Base-by-base conservation (phyloP, 1,139 yeast genomes). In the Entelexis paramagnoliae region DNA sequence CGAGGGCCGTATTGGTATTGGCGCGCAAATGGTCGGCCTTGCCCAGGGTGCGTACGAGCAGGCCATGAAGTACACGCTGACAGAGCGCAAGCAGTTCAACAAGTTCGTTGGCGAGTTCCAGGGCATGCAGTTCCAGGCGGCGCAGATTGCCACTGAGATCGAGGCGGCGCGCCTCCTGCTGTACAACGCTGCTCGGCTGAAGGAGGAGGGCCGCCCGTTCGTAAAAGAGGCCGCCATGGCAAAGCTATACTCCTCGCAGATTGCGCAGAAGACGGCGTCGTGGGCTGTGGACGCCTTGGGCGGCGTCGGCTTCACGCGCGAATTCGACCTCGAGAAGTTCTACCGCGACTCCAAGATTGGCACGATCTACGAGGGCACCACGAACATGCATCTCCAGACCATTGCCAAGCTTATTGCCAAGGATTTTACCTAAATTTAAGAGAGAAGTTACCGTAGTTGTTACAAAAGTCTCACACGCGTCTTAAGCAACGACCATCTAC, bases 241-340 rank as follows among this genome's bases (percentile, higher is more conserved):
- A 45, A 71, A 72, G 60, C 64, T 69, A 33, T 68, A 69, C 55
- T 68, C 73, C 49, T 66, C 72, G 10, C 71, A 69, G 55, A 67
- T 70, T 29, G 75, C 75, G 6, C 72, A 69, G 47, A 62, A 62
- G 54, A 66, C 70, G 8, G 64, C 74, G 20, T 67, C 72, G 19
- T 62, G 64, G 50, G 74, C 75, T 16, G 71, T 71, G 20, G 75
- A 71, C 58, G 72, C 75, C 72, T 70, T 72, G 73, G 75, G 75
- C 22, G 75, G 75, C 32, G 73, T 72, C 20, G 75, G 75, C 19
- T 71, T 71, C 63, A 71, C 75, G 28, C 64, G 75, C 39, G 75
- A 72, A 35, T 72, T 69, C 53, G 59, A 60, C 13, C 61, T 69
- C 36, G 75, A 71, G 62, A 71, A 72, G 65, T 72, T 68, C 60